Percentiles rank a stretch among this genome's conserved stretches.
phyloP scores from a whole-genome alignment of 495 filamentous ascomycete genomes.

The Annulohypoxylon nitens region DNA sequence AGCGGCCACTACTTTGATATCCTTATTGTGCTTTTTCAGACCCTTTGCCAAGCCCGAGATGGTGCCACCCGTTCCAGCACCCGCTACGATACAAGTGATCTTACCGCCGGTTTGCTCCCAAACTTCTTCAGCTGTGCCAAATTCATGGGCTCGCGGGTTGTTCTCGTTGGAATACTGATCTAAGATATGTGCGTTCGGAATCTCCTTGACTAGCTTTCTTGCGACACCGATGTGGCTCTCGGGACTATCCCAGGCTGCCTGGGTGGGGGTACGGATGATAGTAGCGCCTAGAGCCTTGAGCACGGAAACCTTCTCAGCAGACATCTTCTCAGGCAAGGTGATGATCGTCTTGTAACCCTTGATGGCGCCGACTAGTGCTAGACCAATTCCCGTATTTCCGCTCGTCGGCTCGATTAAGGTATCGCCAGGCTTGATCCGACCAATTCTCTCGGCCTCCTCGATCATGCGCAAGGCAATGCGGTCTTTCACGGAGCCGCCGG shows the following conservation, averaged over 20 bases:
- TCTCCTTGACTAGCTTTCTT: constrained; percentile 88
- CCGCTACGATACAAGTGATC: constrained; percentile 87
- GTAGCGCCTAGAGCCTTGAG: constrained; percentile 93
- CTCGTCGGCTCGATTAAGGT: constrained; percentile 98
- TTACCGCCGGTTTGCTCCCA: constrained; percentile 91
- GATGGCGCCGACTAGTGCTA: constrained; percentile 92
- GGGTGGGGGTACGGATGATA: constrained; percentile 96
- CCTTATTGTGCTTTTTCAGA: constrained; percentile 84
- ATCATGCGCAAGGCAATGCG: constrained; percentile 98
- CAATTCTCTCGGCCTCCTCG: constrained; percentile 90
- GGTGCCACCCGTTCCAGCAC: constrained; percentile 95
- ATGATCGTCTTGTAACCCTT: constrained; percentile 99
- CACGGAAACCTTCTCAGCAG: constrained; percentile 95
- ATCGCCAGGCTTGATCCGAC: constrained; percentile 96
- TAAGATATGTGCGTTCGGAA: constrained; percentile 95
- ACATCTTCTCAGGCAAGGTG: constrained; percentile 99
- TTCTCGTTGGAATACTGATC: constrained; percentile 95
- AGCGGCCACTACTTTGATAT: constrained; percentile 88
- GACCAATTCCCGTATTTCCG: constrained; percentile 97
- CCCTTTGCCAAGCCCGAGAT: constrained; percentile 91
- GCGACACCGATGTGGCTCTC: constrained; percentile 98
- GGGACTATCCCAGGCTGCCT: constrained; percentile 92
- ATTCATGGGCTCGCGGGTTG: constrained; percentile 94
- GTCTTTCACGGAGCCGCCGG: constrained; percentile 97
- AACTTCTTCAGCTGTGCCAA: constrained; percentile 95